These are phyloP conservation scores for Pseudogymnoascus sp. DNA, from an alignment of 2,329 filamentous ascomycete genomes.

Conservation along the genomic window DNA sequence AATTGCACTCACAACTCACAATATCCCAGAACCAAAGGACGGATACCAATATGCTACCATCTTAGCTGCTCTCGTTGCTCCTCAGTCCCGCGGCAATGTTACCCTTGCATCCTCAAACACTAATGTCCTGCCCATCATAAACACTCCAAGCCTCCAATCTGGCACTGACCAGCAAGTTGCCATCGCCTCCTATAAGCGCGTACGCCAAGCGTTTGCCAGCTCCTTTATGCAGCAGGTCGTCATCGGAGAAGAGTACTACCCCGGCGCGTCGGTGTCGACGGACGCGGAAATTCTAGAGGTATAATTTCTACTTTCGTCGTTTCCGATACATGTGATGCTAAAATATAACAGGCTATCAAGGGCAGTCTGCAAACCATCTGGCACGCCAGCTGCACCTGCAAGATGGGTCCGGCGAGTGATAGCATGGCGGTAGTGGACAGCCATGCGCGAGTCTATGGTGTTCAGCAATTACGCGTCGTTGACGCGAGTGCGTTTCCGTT, in stretches of 20 bases:
- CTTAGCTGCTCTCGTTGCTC: conserved; percentile 29
- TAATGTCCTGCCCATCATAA: conserved; percentile 33
- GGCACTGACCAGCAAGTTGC: conserved; percentile 37
- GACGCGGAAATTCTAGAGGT: conserved; percentile 19
- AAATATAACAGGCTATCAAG: not conserved
- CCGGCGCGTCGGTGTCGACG: conserved; percentile 14
- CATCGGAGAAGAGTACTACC: conserved; percentile 19
- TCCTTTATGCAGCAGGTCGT: conserved; percentile 14
- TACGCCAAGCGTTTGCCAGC: conserved; percentile 26
- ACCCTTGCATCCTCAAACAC: conserved; percentile 30
- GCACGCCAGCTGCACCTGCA: conserved; percentile 7
- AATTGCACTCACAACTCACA: not conserved
- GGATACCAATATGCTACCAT: conserved; percentile 30
- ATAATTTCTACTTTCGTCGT: not conserved
- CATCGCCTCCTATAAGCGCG: conserved; percentile 35
- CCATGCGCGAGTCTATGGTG: conserved; percentile 60
- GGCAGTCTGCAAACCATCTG: not conserved
- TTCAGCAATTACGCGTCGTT: conserved; percentile 67
- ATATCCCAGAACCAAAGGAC: conserved; percentile 17
- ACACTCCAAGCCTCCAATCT: conserved; percentile 39
- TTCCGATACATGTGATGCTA: not conserved
- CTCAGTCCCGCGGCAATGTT: conserved; percentile 36
- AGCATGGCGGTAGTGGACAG: conserved; percentile 57
- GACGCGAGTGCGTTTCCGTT: conserved; percentile 80
- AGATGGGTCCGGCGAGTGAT: conserved; percentile 25